Percentiles rank a stretch among this genome's conserved stretches.
Evolutionary conservation across 1,284 basidiomycete genomes (phyloP).

Genomic region (Cryptococcus maquisensis): DNA sequence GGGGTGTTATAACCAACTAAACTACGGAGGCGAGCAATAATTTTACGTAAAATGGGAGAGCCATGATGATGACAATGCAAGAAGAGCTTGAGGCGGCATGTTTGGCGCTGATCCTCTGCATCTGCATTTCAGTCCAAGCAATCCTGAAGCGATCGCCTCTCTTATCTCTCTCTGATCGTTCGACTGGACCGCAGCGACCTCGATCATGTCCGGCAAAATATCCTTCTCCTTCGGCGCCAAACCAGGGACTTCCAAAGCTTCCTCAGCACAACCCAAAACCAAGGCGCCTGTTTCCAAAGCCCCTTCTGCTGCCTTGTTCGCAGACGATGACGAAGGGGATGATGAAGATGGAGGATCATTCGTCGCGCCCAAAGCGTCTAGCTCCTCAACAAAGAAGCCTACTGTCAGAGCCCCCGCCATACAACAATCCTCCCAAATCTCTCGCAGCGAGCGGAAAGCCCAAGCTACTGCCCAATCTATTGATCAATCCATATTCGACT

Average conservation of each 20-base stretch:
- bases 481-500: constrained; percentile 85
- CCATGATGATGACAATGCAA: no score
- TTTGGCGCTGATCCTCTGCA: no score
- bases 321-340: constrained; percentile 36
- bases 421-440: constrained; percentile 19
- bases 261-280: constrained; percentile 30
- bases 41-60: background rate
- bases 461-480: constrained; percentile 69
- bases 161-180: no score
- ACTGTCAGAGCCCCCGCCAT: background rate
- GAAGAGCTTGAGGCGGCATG: no score
- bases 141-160: no score
- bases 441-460: constrained; percentile 35
- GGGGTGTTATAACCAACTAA: no score
- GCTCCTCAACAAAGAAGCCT: background rate
- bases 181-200: no score
- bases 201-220: constrained; percentile 30
- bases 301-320: constrained; percentile 17
- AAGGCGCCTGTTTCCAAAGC: constrained; percentile 5
- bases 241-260: constrained; percentile 19
- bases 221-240: constrained; percentile 39
- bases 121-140: background rate
- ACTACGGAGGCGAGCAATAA: background rate
- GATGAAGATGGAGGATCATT: constrained; percentile 7
- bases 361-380: background rate